A percentile compares a stretch with the other conserved stretches of the same genome.
Conservation (phyloP, 768 basidiomycete species). For the Lactifluus pinguis region DNA sequence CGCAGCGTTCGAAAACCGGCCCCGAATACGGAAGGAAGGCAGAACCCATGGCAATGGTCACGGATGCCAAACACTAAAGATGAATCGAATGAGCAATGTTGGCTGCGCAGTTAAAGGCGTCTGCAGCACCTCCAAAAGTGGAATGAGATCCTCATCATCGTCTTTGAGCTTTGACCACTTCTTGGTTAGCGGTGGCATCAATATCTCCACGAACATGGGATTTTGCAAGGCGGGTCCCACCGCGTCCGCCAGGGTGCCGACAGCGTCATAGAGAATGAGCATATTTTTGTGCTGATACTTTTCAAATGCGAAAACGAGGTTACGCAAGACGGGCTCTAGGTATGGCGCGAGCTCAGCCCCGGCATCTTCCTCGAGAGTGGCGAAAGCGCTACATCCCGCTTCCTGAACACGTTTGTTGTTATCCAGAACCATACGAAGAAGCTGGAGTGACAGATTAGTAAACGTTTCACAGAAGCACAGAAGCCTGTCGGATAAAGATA, state of each 20-base stretch:
- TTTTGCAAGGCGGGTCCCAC: slow-evolving; percentile 85
- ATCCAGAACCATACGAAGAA: slow-evolving; percentile 94
- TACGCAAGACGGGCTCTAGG: slow-evolving; percentile 89
- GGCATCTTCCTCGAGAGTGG: slow-evolving; percentile 97
- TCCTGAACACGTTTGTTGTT: slow-evolving; percentile 99
- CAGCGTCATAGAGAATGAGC: slow-evolving; percentile 97
- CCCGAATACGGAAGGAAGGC: slow-evolving; percentile 83
- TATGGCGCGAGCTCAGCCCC: slow-evolving; percentile 84
- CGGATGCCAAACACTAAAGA: slow-evolving; percentile 88
- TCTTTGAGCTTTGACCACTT: slow-evolving; percentile 89
- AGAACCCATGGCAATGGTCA: slow-evolving; percentile 90
- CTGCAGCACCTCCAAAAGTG: slow-evolving; percentile 77
- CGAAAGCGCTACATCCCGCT: slow-evolving; percentile 97
- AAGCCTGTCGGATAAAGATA: slow-evolving; percentile 22
- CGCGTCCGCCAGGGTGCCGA: slow-evolving; percentile 95
- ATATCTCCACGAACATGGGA: slow-evolving; percentile 79
- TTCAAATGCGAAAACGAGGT: slow-evolving; percentile 91
- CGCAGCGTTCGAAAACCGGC: slow-evolving; percentile 89
- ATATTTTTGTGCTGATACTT: slow-evolving; percentile 99
- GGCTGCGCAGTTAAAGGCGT: not conserved
- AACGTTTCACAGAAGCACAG: slow-evolving; percentile 9
- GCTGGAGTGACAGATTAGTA: slow-evolving; percentile 37
- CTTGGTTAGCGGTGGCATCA: slow-evolving; percentile 90
- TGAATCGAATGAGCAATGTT: not conserved
- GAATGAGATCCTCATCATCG: slow-evolving; percentile 87